Evolutionary conservation across 805 yeast species (phyloP).

Genomic region (Myxozyma neglecta): DNA sequence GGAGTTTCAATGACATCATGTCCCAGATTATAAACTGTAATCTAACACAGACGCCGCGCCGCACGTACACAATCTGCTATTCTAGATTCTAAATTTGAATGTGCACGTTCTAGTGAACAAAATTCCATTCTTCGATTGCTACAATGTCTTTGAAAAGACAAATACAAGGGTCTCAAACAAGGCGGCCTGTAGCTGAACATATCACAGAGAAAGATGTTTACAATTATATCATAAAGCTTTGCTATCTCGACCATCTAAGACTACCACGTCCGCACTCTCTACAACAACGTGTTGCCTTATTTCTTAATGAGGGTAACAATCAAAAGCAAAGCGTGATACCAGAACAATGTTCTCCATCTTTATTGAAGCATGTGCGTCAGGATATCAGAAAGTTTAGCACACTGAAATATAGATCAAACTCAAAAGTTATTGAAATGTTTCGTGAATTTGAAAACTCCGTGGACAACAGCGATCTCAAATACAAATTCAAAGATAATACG

Average conservation of each 20-base stretch:
- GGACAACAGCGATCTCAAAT: slow-evolving; percentile 9
- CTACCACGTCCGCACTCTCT: slow-evolving; percentile 9
- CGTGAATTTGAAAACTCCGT: slow-evolving; percentile 1
- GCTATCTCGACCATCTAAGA: slow-evolving; percentile 15
- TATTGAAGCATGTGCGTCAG: slow-evolving; percentile 13
- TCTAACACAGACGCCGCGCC: no score
- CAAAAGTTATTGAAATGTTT: slow-evolving; percentile 9
- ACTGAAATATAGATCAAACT: not conserved
- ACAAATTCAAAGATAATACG: slow-evolving; percentile 6
- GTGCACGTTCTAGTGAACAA: no score
- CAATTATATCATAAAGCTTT: slow-evolving; percentile 7
- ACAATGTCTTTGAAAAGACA: not conserved
- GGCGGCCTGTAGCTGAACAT: slow-evolving; percentile 15
- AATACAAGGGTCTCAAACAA: not conserved
- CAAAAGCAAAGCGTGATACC: not conserved
- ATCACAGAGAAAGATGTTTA: slow-evolving; percentile 18
- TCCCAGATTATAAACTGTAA: no score
- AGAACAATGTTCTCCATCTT: not conserved
- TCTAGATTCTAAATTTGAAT: no score
- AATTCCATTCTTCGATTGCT: no score
- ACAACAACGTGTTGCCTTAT: not conserved
- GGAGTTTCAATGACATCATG: no score
- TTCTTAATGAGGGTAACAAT: not conserved
- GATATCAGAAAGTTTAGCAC: slow-evolving; percentile 10
- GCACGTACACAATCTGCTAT: no score